Evolutionary conservation across 2,329 filamentous ascomycete genomes (phyloP).

Genomic region (Monosporascus cannonballus): DNA sequence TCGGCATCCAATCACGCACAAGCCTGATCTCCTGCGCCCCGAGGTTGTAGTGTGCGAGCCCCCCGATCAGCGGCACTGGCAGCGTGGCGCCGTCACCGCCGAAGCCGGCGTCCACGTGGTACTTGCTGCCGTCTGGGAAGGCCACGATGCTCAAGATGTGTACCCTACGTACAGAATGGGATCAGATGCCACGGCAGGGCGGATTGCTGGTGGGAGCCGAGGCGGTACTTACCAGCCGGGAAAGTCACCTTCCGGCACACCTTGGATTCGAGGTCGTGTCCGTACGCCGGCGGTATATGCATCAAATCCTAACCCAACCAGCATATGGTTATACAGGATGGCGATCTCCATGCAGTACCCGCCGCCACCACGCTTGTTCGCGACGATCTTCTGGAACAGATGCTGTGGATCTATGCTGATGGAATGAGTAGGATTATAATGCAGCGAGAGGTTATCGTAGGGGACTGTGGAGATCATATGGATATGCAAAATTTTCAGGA

Average conservation of each 20-base stretch:
- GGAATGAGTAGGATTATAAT: conserved; percentile 37
- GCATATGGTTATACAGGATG: conserved; percentile 47
- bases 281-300: conserved; percentile 52
- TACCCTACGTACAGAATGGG: conserved; percentile 13
- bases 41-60: conserved; percentile 39
- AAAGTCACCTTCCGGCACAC: conserved; percentile 36
- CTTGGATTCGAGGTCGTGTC: conserved; percentile 33
- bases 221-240: conserved; percentile 32
- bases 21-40: conserved; percentile 52
- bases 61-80: conserved; percentile 47
- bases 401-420: conserved; percentile 39
- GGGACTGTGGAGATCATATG: conserved; percentile 33
- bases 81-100: conserved; percentile 54
- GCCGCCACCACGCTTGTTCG: conserved; percentile 35
- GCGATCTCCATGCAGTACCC: conserved; percentile 58
- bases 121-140: conserved; percentile 39
- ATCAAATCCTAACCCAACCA: conserved; percentile 44
- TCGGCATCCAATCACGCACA: conserved; percentile 40
- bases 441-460: conserved; percentile 51
- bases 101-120: conserved; percentile 57
- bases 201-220: no score
- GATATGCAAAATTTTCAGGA: no score
- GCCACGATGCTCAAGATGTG: conserved; percentile 59
- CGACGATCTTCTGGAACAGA: conserved; percentile 45
- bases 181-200: no score